phyloP scores from a whole-genome alignment of 768 basidiomycete genomes.

The Phlebiopsis gigantea region DNA sequence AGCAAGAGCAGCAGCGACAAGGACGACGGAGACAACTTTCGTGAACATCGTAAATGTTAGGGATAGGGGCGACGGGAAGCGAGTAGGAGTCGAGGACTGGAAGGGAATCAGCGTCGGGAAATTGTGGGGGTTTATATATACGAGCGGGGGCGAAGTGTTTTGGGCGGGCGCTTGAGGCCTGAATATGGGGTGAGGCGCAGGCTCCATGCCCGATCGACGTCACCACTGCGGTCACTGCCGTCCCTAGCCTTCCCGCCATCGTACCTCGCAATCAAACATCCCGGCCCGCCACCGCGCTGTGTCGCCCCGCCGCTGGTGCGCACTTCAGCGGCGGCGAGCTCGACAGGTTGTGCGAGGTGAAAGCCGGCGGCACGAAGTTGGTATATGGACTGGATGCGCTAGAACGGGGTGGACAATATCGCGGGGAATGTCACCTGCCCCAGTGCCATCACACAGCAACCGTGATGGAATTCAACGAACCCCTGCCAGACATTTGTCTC shows the following conservation, averaged over 20 bases:
- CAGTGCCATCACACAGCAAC: neutral
- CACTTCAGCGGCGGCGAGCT: neutral
- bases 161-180: neutral
- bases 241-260: neutral
- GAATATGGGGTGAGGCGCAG: neutral
- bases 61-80: neutral
- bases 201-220: neutral
- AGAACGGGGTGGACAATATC: neutral
- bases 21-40: slow-evolving; percentile 10
- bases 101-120: neutral
- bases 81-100: neutral
- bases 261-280: neutral
- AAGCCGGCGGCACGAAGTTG: slow-evolving; percentile 2
- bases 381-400: neutral
- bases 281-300: neutral
- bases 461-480: neutral
- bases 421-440: neutral
- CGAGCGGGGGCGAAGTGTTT: neutral
- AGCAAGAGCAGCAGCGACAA: slow-evolving; percentile 7
- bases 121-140: neutral
- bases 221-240: neutral
- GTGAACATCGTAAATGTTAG: slow-evolving; percentile 1
- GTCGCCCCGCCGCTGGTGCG: too few species aligned
- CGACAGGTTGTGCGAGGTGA: neutral
- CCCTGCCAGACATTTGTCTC: neutral